phyloP scores from a whole-genome alignment of 306 rosid species.

The Notholithocarpus densiflorus region DNA sequence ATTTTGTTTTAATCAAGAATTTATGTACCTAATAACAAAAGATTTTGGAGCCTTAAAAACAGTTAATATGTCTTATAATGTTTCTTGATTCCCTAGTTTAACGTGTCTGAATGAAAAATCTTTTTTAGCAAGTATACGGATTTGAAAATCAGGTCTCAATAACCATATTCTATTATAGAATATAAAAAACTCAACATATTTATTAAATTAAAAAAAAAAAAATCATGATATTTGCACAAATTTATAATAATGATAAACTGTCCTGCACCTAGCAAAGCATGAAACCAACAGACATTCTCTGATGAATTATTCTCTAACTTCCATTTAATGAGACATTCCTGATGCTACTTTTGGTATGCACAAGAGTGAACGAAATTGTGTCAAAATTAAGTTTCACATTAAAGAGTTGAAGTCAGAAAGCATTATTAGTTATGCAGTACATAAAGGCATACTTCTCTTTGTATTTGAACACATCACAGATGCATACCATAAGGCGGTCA shows the following conservation, averaged over 20 bases:
- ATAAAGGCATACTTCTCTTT: conserved; percentile 3
- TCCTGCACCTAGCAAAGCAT: background rate
- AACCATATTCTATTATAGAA: background rate
- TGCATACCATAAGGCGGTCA: background rate
- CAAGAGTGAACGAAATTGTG: background rate
- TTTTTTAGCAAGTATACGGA: background rate
- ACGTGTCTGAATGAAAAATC: background rate
- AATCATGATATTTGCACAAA: too few relatives aligned
- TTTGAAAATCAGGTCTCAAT: background rate
- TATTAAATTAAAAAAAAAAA: background rate
- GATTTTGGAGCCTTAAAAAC: background rate
- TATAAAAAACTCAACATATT: background rate
- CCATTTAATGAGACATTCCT: background rate
- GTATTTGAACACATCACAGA: background rate
- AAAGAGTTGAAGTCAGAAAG: background rate
- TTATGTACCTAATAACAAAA: background rate
- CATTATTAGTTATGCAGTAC: background rate
- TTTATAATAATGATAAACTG: too few relatives aligned
- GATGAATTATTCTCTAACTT: background rate
- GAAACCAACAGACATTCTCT: background rate
- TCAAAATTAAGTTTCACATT: background rate
- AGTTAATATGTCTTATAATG: background rate
- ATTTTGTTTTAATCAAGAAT: background rate
- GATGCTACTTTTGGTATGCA: background rate
- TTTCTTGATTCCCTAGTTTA: background rate